Evolutionary conservation across 306 rosid genomes (phyloP).

Genomic region (Cucurbita moschata): DNA sequence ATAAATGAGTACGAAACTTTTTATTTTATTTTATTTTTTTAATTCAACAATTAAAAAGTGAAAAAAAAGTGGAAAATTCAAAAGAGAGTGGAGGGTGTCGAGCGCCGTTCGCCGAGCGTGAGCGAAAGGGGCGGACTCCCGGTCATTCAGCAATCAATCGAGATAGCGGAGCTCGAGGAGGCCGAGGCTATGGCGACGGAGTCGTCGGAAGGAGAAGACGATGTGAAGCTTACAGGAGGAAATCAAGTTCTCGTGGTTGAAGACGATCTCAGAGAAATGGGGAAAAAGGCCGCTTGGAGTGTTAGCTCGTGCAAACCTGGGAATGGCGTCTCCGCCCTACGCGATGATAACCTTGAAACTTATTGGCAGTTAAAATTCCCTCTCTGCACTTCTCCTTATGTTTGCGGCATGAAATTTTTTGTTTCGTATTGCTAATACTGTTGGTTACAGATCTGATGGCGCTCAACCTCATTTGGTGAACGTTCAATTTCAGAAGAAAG

Average conservation of each 20-base stretch:
- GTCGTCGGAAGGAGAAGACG: conserved; percentile 90
- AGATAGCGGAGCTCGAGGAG: conserved; percentile 1
- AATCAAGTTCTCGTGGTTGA: conserved; percentile 31
- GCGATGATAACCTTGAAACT: conserved; percentile 65
- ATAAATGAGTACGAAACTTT: no score
- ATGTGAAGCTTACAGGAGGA: conserved; percentile 49
- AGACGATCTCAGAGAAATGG: conserved; percentile 77
- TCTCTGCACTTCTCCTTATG: background rate
- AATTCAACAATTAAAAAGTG: no score
- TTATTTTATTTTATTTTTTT: no score
- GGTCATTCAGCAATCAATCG: background rate
- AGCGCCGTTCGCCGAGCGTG: background rate
- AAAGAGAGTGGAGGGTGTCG: background rate
- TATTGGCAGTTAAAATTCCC: conserved; percentile 58
- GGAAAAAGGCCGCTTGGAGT: conserved; percentile 90
- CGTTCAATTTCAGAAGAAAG: conserved; percentile 88
- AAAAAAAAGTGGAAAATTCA: background rate
- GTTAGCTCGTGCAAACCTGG: conserved; percentile 96
- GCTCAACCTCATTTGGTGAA: conserved; percentile 89
- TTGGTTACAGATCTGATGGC: conserved; percentile 64
- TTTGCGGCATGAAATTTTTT: background rate
- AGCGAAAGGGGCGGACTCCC: background rate
- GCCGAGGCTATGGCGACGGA: conserved; percentile 55
- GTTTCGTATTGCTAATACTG: background rate
- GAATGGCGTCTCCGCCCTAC: conserved; percentile 69